These are phyloP conservation scores for Eleusine indica DNA, from an alignment of 176 grass and related monocot species.

Conservation along the genomic window DNA sequence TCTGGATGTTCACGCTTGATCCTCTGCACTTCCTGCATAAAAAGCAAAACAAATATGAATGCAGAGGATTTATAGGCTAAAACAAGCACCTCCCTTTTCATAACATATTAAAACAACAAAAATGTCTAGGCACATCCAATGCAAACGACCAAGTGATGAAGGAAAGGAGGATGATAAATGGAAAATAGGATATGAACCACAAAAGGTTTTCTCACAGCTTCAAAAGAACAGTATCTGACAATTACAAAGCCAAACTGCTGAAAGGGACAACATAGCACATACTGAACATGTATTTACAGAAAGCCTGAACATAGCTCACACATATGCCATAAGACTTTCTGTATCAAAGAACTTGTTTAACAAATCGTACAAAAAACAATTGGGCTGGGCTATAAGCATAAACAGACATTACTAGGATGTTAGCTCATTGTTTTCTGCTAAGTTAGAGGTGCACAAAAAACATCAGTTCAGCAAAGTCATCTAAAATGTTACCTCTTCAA, in stretches of 20 bases:
- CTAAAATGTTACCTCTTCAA: slow-evolving; percentile 66
- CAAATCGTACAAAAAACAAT: neutral
- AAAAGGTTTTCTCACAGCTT: neutral
- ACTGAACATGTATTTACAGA: slow-evolving; percentile 20
- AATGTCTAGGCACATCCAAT: too few relatives aligned
- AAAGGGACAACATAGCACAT: neutral
- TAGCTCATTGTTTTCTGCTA: neutral
- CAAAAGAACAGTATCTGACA: neutral
- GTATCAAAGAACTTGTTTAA: slow-evolving; percentile 1
- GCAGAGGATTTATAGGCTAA: neutral
- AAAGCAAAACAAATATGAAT: slow-evolving; percentile 1
- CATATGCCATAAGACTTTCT: slow-evolving; percentile 15
- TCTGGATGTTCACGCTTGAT: slow-evolving; percentile 84
- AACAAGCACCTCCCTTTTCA: neutral
- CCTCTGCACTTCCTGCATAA: slow-evolving; percentile 81
- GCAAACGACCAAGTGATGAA: slow-evolving; percentile 6
- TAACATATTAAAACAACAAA: too few relatives aligned
- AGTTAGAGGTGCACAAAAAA: slow-evolving; percentile 9
- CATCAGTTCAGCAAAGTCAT: slow-evolving; percentile 10
- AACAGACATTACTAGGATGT: slow-evolving; percentile 1
- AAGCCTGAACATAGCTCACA: neutral
- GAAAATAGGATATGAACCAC: neutral
- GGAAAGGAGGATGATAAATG: neutral
- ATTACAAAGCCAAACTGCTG: neutral
- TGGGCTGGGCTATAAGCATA: too few relatives aligned